Evolutionary conservation across 75 land plant genomes (phyloP).

Genomic region (Azolla pinnata): DNA sequence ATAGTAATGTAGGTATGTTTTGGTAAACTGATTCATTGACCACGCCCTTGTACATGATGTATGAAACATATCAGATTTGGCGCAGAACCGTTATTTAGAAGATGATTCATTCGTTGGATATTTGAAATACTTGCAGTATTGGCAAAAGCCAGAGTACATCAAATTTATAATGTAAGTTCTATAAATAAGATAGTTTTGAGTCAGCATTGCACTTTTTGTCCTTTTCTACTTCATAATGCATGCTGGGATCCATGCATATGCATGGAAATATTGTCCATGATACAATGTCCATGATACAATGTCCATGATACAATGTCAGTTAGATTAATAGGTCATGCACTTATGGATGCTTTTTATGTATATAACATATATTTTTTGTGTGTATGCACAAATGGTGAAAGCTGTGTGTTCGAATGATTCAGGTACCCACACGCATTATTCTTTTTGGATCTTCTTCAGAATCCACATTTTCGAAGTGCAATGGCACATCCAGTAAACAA

Average conservation of each 20-base stretch:
- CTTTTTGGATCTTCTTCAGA: conserved; percentile 90
- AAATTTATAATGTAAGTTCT: conserved; percentile 78
- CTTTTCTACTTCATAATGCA: no score
- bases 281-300: no score
- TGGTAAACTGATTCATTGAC: no score
- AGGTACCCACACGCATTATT: conserved; percentile 75
- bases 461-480: conserved; percentile 75
- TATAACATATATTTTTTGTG: conserved; percentile 2
- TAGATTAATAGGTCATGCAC: no score
- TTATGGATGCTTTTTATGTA: neutral
- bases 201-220: neutral
- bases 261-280: no score
- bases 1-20: no score
- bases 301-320: no score
- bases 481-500: conserved; percentile 96
- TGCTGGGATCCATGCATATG: no score
- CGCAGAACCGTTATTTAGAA: conserved; percentile 94
- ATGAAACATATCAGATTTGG: conserved; percentile 59
- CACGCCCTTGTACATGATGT: no score
- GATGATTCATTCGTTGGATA: conserved; percentile 97
- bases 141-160: conserved; percentile 80
- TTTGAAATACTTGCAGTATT: conserved; percentile 86
- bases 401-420: neutral
- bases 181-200: neutral
- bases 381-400: neutral